A percentile compares a stretch with the other conserved stretches of the same genome.
Conservation (phyloP, 768 basidiomycete species). For the Serendipita indica region DNA sequence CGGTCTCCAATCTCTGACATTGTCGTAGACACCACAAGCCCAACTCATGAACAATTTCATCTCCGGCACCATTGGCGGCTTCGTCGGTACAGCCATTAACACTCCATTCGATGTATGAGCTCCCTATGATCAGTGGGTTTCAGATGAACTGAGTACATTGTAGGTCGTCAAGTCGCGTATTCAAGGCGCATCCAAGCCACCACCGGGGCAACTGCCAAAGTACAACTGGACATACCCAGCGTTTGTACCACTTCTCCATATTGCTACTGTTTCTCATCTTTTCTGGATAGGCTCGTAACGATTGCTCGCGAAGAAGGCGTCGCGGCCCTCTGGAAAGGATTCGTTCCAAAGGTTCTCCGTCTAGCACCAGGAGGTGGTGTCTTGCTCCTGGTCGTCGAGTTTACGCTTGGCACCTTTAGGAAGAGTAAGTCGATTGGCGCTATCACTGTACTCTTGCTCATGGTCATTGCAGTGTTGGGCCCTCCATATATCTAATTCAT, state of each 20-base stretch:
- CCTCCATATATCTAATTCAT: constrained; percentile 33
- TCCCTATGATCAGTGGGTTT: not conserved
- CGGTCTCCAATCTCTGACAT: too few species aligned
- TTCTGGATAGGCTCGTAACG: constrained; percentile 35
- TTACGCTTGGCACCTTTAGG: constrained; percentile 64
- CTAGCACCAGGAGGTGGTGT: constrained; percentile 94
- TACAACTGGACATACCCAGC: constrained; percentile 96
- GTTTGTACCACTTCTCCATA: constrained; percentile 19
- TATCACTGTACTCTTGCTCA: not conserved
- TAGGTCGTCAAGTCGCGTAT: constrained; percentile 95
- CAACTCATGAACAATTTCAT: constrained; percentile 82
- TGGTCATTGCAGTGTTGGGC: constrained; percentile 29
- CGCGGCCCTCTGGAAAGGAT: constrained; percentile 83
- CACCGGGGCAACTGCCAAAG: constrained; percentile 57
- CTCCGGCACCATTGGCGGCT: constrained; percentile 81
- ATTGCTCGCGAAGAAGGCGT: constrained; percentile 81
- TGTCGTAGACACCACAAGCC: constrained; percentile 42
- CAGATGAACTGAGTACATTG: constrained; percentile 5
- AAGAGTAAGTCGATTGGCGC: constrained; percentile 31
- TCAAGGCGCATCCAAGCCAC: constrained; percentile 50
- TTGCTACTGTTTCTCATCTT: not conserved
- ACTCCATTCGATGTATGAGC: constrained; percentile 45
- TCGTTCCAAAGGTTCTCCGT: constrained; percentile 86
- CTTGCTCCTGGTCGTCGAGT: constrained; percentile 82
- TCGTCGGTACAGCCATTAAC: constrained; percentile 77